Conservation (phyloP, 1,139 yeast genomes). For the Eremothecium gossypii region DNA sequence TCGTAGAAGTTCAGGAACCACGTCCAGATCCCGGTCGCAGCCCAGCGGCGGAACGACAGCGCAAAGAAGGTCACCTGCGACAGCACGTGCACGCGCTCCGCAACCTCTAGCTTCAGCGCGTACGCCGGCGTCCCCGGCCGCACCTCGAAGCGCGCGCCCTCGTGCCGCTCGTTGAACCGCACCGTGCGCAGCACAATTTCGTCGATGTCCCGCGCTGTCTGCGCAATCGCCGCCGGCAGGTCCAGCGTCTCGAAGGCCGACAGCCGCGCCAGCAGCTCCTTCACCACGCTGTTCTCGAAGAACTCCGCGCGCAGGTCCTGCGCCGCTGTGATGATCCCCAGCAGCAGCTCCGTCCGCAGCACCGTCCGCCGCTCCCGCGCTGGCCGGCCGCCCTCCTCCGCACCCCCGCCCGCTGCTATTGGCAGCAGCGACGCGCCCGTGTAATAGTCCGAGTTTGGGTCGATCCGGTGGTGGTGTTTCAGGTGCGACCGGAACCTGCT, state of each 20-base stretch:
- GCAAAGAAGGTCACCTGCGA: slow-evolving; percentile 2
- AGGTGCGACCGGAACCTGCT: slow-evolving; percentile 10
- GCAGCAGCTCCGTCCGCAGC: slow-evolving; percentile 4
- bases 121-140: background rate
- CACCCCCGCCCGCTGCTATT: background rate
- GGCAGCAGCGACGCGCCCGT: slow-evolving; percentile 7
- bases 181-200: slow-evolving; percentile 1
- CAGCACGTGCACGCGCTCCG: slow-evolving; percentile 2
- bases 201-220: slow-evolving; percentile 3
- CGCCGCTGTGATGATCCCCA: slow-evolving; percentile 4
- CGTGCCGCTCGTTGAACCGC: background rate
- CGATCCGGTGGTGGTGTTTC: slow-evolving; percentile 9
- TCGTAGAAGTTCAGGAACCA: slow-evolving; percentile 1
- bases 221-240: slow-evolving; percentile 4
- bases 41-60: slow-evolving; percentile 1
- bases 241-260: slow-evolving; percentile 4
- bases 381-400: slow-evolving; percentile 1
- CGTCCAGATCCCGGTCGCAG: background rate
- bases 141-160: background rate
- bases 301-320: slow-evolving; percentile 3
- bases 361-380: slow-evolving; percentile 1
- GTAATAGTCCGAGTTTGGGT: slow-evolving; percentile 9
- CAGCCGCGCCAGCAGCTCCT: slow-evolving; percentile 4
- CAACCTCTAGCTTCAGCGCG: background rate
- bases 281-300: slow-evolving; percentile 3